Evolutionary conservation across 2,329 filamentous ascomycete genomes (phyloP), one percentile per base, ranked within the genome.

Genomic region (Sporothrix globosa): DNA sequence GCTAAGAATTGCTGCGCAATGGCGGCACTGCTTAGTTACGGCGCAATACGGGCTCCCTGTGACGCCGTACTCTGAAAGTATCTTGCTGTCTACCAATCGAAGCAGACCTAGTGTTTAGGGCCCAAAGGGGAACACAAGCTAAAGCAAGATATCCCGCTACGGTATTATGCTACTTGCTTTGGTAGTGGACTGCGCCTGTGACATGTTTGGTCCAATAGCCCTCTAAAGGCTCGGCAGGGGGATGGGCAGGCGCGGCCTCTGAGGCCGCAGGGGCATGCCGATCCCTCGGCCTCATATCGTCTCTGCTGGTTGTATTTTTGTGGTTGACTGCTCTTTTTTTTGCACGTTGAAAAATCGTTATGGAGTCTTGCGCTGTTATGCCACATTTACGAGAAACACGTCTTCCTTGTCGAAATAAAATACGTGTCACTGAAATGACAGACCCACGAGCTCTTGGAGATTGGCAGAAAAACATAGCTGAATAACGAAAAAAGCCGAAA

Each of bases 271-370:
- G 61, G 50, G 50, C 50, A 24, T 46, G 65, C 34, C 41, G 39
- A 67, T 67, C 50, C 50, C 50, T 67, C 50, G 48, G 48, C 14
- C 65, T 54, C 63, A 41, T 53, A 30, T 67, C 48, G 50, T 54
- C 27, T 53, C 19, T 11, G 13, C 9, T 66, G 27, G n/a, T 13
- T 50, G 60, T 50, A 5, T 66, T 34, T 27, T 50, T 11, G 19
- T 52, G n/a, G 5, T 44, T 21, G 30, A 67, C 65, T 50, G 65
- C 48, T 44, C 48, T 44, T 65, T 65, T n/a, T 58, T n/a, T 2
- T 13, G 34, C 34, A 44, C 13, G 19, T 14, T 39, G 53, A n/a
- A n/a, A 44, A 44, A 14, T 44, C 11, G 27, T 30, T 30, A 30
- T 44, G 21, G 6, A 3, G 17, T 11, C 9, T 4, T 34, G 7